Percentiles rank a stretch among this genome's conserved stretches.
Conservation (phyloP, 768 basidiomycete genomes). For the Tylopilus sp. region DNA sequence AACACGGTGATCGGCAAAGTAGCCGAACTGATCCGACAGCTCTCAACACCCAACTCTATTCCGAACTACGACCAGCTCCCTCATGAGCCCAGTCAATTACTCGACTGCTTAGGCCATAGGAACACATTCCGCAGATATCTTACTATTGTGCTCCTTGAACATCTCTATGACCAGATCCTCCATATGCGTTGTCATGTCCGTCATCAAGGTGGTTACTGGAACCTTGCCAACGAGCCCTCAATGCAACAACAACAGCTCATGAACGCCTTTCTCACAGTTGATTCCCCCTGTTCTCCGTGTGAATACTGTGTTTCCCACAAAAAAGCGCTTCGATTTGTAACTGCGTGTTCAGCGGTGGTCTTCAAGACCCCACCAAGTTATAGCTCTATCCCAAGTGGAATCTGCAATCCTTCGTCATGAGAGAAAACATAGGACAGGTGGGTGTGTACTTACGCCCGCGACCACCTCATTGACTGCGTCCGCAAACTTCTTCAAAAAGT, state of each 20-base stretch:
- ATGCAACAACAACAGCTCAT: too few species aligned
- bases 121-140: neutral
- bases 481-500: conserved; percentile 17
- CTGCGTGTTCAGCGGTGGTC: neutral
- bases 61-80: too few species aligned
- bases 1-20: conserved; percentile 1
- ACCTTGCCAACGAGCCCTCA: neutral
- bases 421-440: neutral
- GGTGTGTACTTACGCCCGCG: conserved; percentile 13
- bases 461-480: conserved; percentile 12
- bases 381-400: conserved; percentile 21
- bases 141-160: neutral
- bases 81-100: neutral
- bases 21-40: conserved; percentile 8
- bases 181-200: neutral
- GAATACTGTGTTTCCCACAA: too few species aligned
- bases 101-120: neutral
- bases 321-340: too few species aligned
- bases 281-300: too few species aligned
- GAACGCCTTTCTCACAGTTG: neutral
- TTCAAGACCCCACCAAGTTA: neutral
- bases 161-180: neutral
- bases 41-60: too few species aligned
- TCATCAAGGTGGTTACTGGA: neutral
- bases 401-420: conserved; percentile 6